phyloP scores from a whole-genome alignment of 352 stramenopile genomes.

The Peronospora belbahrii region DNA sequence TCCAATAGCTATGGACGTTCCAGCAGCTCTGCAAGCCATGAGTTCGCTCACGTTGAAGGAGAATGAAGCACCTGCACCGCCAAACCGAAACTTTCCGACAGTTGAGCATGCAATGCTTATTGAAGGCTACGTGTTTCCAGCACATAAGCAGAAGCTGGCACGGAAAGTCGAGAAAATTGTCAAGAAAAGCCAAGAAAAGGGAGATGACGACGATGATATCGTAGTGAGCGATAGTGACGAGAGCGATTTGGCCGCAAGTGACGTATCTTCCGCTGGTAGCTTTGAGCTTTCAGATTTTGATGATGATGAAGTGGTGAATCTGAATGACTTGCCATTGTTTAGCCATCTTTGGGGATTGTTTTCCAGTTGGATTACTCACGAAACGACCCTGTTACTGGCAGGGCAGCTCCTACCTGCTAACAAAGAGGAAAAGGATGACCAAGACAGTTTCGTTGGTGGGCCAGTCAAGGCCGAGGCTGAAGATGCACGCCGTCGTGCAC shows the following conservation, averaged over 20 bases:
- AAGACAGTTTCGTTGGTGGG: conserved; percentile 3
- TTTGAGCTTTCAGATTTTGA: conserved; percentile 62
- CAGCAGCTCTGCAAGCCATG: conserved; percentile 13
- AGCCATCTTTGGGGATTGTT: conserved; percentile 69
- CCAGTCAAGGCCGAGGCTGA: conserved; percentile 33
- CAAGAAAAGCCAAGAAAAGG: conserved; percentile 31
- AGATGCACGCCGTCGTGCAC: conserved; percentile 30
- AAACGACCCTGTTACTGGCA: conserved; percentile 55
- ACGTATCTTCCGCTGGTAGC: conserved; percentile 45
- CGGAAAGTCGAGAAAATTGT: conserved; percentile 63
- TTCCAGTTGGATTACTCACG: conserved; percentile 60
- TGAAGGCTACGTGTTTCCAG: conserved; percentile 78
- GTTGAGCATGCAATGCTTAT: conserved; percentile 59
- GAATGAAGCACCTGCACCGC: conserved; percentile 27
- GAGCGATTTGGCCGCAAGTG: conserved; percentile 38
- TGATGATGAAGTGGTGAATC: conserved; percentile 58
- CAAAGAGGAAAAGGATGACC: conserved; percentile 8
- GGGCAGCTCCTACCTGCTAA: conserved; percentile 23
- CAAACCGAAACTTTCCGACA: conserved; percentile 45
- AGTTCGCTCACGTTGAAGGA: conserved; percentile 32
- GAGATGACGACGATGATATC: conserved; percentile 30
- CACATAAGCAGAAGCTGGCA: conserved; percentile 65
- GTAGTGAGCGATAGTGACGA: conserved; percentile 73
- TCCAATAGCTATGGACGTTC: conserved; percentile 22
- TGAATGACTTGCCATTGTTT: conserved; percentile 62